A percentile compares a stretch with the other conserved stretches of the same genome.
Evolutionary conservation across 2,329 filamentous ascomycete species (phyloP).

Genomic region (Penicillium fuscoglaucum): DNA sequence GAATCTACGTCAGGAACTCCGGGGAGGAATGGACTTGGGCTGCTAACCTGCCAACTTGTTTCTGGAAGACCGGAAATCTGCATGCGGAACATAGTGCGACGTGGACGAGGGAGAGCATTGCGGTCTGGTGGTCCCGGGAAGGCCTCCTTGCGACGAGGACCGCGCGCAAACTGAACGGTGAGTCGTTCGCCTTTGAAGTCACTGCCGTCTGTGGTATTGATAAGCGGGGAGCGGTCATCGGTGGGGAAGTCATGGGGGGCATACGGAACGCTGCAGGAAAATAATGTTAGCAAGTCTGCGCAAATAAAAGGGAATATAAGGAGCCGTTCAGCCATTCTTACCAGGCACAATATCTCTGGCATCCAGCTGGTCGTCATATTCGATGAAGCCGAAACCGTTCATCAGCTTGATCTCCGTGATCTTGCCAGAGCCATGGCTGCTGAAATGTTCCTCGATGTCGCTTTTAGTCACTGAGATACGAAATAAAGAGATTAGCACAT

Average conservation of each 20-base stretch:
- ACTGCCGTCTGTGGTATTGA: slow-evolving; percentile 72
- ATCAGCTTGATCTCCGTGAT: slow-evolving; percentile 99
- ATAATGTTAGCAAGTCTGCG: slow-evolving; percentile 22
- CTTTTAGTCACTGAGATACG: slow-evolving; percentile 77
- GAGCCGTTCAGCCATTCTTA: slow-evolving; percentile 55
- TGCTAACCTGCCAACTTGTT: slow-evolving; percentile 99
- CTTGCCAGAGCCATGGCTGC: slow-evolving; percentile 91
- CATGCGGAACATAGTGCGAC: slow-evolving; percentile 95
- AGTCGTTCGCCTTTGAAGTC: slow-evolving; percentile 97
- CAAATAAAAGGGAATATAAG: slow-evolving; percentile 11
- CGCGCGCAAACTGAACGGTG: slow-evolving; percentile 96
- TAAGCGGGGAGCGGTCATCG: slow-evolving; percentile 29
- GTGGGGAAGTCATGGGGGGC: slow-evolving; percentile 58
- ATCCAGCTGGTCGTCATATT: slow-evolving; percentile 98
- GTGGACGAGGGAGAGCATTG: slow-evolving; percentile 69
- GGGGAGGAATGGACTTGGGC: slow-evolving; percentile 34
- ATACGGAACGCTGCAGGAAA: slow-evolving; percentile 57
- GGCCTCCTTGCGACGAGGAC: slow-evolving; percentile 69
- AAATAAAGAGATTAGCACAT: slow-evolving; percentile 7
- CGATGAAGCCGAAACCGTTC: slow-evolving; percentile 99
- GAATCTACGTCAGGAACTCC: slow-evolving; percentile 28
- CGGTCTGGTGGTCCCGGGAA: slow-evolving; percentile 65
- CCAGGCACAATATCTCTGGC: slow-evolving; percentile 97
- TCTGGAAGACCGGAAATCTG: slow-evolving; percentile 96
- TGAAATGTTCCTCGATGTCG: slow-evolving; percentile 94